phyloP scores from a whole-genome alignment of 495 filamentous ascomycete species.

The Annulohypoxylon nitens region DNA sequence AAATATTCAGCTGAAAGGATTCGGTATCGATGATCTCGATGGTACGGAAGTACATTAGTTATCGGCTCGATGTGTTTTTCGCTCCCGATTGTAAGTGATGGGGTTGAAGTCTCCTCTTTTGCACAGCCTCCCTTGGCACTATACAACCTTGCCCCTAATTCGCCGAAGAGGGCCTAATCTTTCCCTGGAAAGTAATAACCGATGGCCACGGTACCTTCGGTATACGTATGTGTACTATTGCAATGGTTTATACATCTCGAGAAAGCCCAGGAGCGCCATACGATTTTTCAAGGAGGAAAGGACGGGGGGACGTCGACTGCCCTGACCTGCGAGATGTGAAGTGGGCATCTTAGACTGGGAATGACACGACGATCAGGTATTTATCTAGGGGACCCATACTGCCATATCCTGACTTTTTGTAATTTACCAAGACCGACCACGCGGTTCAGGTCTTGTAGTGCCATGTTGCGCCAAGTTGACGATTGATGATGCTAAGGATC shows the following conservation, averaged over 20 bases:
- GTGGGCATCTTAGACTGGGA: not conserved
- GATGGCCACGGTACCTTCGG: conserved; percentile 25
- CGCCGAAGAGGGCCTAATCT: conserved; percentile 28
- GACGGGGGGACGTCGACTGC: not conserved
- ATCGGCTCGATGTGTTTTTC: not conserved
- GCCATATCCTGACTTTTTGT: conserved; percentile 14
- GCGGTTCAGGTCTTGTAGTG: conserved; percentile 37
- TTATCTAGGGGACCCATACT: conserved; percentile 9
- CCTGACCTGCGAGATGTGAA: conserved; percentile 7
- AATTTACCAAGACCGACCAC: conserved; percentile 45
- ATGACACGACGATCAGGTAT: conserved; percentile 32
- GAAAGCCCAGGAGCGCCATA: not conserved
- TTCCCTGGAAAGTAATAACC: conserved; percentile 40
- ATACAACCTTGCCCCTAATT: conserved; percentile 23
- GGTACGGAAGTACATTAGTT: not conserved
- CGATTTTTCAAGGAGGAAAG: not conserved
- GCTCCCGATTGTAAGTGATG: not conserved
- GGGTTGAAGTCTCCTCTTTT: not conserved
- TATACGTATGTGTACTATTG: conserved; percentile 24
- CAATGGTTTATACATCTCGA: conserved; percentile 1
- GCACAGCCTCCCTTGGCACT: conserved; percentile 43
- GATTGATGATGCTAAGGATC: conserved; percentile 12
- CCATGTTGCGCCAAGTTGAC: conserved; percentile 29
- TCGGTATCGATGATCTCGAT: not conserved
- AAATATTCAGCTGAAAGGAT: not conserved